These are phyloP conservation scores for Pseudopyrenochaeta lycopersici DNA, from an alignment of 2,329 filamentous ascomycete species.

Conservation along the genomic window DNA sequence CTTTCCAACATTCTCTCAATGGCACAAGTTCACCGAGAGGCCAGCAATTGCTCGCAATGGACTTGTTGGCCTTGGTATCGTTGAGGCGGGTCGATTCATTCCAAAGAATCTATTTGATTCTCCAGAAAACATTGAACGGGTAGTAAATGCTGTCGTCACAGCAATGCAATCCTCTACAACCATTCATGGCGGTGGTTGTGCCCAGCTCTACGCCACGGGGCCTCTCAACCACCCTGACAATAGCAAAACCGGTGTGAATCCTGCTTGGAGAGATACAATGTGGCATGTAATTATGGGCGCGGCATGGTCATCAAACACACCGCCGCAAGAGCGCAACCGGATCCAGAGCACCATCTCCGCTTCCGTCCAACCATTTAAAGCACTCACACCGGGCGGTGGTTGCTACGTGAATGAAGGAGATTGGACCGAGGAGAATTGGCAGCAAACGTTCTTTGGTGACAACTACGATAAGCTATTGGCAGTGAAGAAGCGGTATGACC, in stretches of 20 bases:
- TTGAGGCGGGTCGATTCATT: conserved; percentile 45
- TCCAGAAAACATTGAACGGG: conserved; percentile 22
- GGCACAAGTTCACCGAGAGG: conserved; percentile 39
- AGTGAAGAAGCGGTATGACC: conserved; percentile 44
- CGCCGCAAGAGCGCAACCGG: conserved; percentile 23
- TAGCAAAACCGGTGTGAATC: conserved; percentile 41
- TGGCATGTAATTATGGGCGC: conserved; percentile 48
- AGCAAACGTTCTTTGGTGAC: conserved; percentile 45
- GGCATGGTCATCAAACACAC: conserved; percentile 36
- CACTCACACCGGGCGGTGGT: conserved; percentile 45
- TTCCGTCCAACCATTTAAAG: conserved; percentile 43
- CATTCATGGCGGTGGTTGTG: conserved; percentile 37
- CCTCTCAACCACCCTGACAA: conserved; percentile 44
- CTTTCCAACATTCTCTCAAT: conserved; percentile 43
- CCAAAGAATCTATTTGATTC: conserved; percentile 39
- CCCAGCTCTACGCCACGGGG: conserved; percentile 48
- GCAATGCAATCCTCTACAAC: conserved; percentile 43
- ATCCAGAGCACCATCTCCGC: conserved; percentile 42
- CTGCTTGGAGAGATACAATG: conserved; percentile 41
- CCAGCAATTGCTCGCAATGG: conserved; percentile 44
- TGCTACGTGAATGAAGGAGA: conserved; percentile 50
- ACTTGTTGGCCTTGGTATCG: conserved; percentile 44
- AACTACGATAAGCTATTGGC: conserved; percentile 39
- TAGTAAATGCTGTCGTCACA: conserved; percentile 42
- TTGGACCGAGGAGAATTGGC: conserved; percentile 46